These are phyloP conservation scores for Lojkania enalia DNA, from an alignment of 2,329 filamentous ascomycete species.

Conservation along the genomic window DNA sequence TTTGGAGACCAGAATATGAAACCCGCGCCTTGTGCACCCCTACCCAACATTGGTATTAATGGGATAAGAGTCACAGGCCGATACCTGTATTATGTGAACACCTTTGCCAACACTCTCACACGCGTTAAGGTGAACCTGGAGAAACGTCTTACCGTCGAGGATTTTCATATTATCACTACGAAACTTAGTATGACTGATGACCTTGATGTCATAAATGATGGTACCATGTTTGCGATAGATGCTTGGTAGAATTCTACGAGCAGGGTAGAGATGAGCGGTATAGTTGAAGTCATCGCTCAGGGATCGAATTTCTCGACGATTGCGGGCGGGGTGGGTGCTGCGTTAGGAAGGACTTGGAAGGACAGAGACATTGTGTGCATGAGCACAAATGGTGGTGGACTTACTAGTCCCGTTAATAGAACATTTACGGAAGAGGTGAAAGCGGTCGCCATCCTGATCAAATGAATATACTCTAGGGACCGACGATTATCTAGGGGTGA, in stretches of 20 bases:
- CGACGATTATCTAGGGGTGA: neutral
- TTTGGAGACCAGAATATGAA: slow-evolving; percentile 19
- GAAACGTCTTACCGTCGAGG: slow-evolving; percentile 7
- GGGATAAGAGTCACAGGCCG: slow-evolving; percentile 21
- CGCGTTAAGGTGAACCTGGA: slow-evolving; percentile 19
- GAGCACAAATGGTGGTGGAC: slow-evolving; percentile 27
- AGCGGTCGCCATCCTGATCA: slow-evolving; percentile 20
- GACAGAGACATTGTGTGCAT: slow-evolving; percentile 26
- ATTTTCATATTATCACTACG: slow-evolving; percentile 10
- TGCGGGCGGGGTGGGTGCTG: slow-evolving; percentile 18
- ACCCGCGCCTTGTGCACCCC: slow-evolving; percentile 8
- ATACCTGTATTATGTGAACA: slow-evolving; percentile 28
- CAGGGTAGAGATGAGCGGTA: slow-evolving; percentile 14
- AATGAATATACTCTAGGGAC: neutral
- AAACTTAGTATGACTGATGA: slow-evolving; percentile 21
- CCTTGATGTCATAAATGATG: slow-evolving; percentile 21
- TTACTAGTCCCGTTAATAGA: slow-evolving; percentile 22
- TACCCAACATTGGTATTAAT: slow-evolving; percentile 26
- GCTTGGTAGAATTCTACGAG: slow-evolving; percentile 15
- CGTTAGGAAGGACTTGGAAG: slow-evolving; percentile 19
- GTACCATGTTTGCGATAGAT: slow-evolving; percentile 15
- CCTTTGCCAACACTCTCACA: slow-evolving; percentile 10
- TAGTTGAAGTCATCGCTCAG: slow-evolving; percentile 11
- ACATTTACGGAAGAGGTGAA: slow-evolving; percentile 25
- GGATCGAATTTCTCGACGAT: slow-evolving; percentile 9